Evolutionary conservation across 495 filamentous ascomycete genomes (phyloP), one percentile per base, ranked within the genome.

Genomic region (Lasiosphaeria miniovina): DNA sequence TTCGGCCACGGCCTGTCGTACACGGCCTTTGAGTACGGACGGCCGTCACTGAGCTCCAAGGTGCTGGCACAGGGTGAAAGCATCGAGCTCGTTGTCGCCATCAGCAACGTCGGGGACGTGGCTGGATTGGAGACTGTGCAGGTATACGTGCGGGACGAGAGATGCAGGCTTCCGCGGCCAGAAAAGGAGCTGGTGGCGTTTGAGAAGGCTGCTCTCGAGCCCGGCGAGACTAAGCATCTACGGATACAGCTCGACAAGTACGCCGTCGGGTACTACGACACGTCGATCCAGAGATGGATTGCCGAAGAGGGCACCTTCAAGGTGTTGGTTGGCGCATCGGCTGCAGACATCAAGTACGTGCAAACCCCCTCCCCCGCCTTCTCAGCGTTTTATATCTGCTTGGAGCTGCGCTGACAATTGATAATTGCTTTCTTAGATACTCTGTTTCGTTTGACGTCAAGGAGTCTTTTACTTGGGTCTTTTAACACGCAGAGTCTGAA

Each of bases 1-100:
- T 95, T 96, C 66, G 90, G 91, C 49, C 86, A 93, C 68, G 91
- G 91, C 24, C 82, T 96, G 9, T 90, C 87, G 0, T 95, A 94
- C 71, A 90, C 90, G 0, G 85, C 78, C 5, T 95, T 95, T 68
- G 71, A 77, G 36, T 90, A 90, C 67, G 83, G 84, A 11, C 74
- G 84, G 24, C 82, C 89, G 15, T 77, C 74, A 1, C 76, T 87
- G 51, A 79, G 68, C 59, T 65, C 60, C 15, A 72, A 61, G 52
- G 77, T 81, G 0, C 71, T 90, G 33, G 67, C 75, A 24, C 76
- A 79, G 33, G 79, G 78, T 2, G 80, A 80, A 14, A 79, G 74
- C 0, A 75, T 91, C 65, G 85, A 81, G 54, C 75, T 88, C 31
- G 77, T 80, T 1, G 78, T 93, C 34, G 80, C 76, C 0, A 77